Evolutionary conservation across 2,329 filamentous ascomycete species (phyloP), one percentile per base, ranked within the genome.

Genomic region (Aureobasidium subglaciale): DNA sequence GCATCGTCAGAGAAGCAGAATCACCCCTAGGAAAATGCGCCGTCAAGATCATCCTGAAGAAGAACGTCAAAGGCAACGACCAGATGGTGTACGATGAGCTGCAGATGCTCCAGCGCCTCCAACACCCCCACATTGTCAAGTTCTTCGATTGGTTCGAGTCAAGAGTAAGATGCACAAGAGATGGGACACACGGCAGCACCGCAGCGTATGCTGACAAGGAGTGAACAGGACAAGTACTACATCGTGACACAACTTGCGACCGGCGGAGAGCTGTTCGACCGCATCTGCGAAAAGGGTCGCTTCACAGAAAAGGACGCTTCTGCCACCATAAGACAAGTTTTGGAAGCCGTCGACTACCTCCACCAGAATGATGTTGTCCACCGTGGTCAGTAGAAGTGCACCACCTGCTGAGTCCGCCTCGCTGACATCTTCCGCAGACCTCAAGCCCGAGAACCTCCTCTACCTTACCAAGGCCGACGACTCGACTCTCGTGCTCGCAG

Each of bases 91-190:
- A 95, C 71, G 93, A 99, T 71, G 93, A 99, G 76, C 80, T 99
- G 65, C 82, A 90, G 63, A 90, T 99, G 84, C 81, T 99, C 61
- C 90, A 96, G 74, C 83, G 83, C 58, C 83, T 99, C 68, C 82
- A 90, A 68, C 93, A 99, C 71, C 88, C 90, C 53, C 90, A 97
- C 73, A 99, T 99, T 70, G 93, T 99, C 74, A 86, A 86, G 64
- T 99, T 99, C 69, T 87, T 93, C 64, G 93, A 99, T 72, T 99
- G 93, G 92, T 99, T 99, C 69, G 93, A 99, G 75, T 97, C 92
- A 56, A 88, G 90, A 75, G 90, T 95, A 75, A 63, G 84, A 34
- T 9, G 2, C 18, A 56, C 48, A 25, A 37, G 29, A 32, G 27
- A 37, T 16, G 30, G 24, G 5, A 8, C 32, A n/a, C 10, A 20